Base-by-base conservation (phyloP, 805 yeast genomes). In the Wickerhamiella lipophila region DNA sequence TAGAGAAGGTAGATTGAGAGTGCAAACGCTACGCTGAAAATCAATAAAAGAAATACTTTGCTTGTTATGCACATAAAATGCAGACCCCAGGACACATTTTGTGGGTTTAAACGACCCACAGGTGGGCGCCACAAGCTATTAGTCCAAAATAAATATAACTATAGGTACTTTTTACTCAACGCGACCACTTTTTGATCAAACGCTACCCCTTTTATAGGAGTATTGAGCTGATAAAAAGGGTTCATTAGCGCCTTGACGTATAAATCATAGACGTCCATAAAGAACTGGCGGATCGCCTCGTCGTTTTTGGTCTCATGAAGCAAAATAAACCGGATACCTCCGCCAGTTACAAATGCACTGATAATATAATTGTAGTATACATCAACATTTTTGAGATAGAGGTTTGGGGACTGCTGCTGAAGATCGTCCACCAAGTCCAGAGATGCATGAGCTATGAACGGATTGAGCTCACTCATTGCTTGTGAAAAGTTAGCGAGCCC, bases 341-440 rank as follows among this genome's bases (percentile, higher is more conserved):
- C 89, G 47, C 87, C 87, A 0, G 96, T 85, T 36, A 89, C 72
- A 61, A 78, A 92, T 3, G 89, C 94, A 49, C 86, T 83, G n/a
- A 89, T 76, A 43, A 73, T 68, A 55, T 79, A 77, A 4, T 92
- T 94, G 62, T 88, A 85, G 63, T 86, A 89, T 32, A 80, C 78
- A 65, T 92, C 98, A 16, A 89, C 76, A 41, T 76, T 76, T 42
- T 89, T 88, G 53, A 87, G 67, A 59, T 83, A 81, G 53, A 82
- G 70, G 40, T 73, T 70, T 53, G 71, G 76, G 8, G 76, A 70
- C 43, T 76, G 74, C 89, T 95, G 87, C 60, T 87, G 96, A 2
- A 78, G 65, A 57, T 88, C 95, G 54, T 92, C 96, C 0, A 92
- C 78, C n/a, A 92, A 72, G 63, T 92, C 98, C 32, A 92, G 65